Conservation (phyloP, 2,329 filamentous ascomycete genomes). For the Cladosporium sp. region DNA sequence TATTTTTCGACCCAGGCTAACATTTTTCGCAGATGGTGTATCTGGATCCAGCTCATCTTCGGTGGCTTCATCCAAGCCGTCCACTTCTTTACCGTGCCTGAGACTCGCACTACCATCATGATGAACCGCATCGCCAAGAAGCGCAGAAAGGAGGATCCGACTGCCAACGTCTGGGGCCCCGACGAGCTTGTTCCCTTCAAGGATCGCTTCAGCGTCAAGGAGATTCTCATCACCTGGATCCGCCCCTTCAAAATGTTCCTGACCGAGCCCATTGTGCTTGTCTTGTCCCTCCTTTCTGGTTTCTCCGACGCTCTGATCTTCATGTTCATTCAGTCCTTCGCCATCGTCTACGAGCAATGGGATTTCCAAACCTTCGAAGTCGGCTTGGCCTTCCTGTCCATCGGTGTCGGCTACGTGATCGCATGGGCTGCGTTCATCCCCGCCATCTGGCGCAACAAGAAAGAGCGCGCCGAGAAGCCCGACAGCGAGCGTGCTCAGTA, state of each 20-base stretch:
- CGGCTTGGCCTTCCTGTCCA: conserved; percentile 62
- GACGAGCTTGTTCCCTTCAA: conserved; percentile 58
- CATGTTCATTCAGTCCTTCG: conserved; percentile 73
- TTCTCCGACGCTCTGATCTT: conserved; percentile 76
- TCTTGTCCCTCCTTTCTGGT: conserved; percentile 66
- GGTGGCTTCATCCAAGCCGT: conserved; percentile 66
- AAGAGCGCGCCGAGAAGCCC: conserved; percentile 42
- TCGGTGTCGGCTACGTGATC: conserved; percentile 64
- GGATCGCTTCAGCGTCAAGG: conserved; percentile 39
- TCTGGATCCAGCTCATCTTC: conserved; percentile 86
- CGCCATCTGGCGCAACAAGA: conserved; percentile 47
- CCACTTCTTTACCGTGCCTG: conserved; percentile 61
- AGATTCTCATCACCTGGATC: conserved; percentile 52
- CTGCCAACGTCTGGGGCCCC: conserved; percentile 64
- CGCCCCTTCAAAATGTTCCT: conserved; percentile 75
- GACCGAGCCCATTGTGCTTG: conserved; percentile 70
- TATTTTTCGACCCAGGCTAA: background rate
- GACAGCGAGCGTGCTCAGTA: conserved; percentile 55
- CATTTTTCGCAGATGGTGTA: conserved; percentile 57
- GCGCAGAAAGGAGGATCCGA: conserved; percentile 53
- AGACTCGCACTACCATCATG: conserved; percentile 74
- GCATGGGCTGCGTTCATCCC: conserved; percentile 61
- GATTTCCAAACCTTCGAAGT: conserved; percentile 55
- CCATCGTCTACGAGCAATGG: conserved; percentile 67
- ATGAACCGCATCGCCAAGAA: conserved; percentile 77